These are phyloP conservation scores for Dactylonectria macrodidyma DNA, from an alignment of 2,329 filamentous ascomycete species.

Conservation along the genomic window DNA sequence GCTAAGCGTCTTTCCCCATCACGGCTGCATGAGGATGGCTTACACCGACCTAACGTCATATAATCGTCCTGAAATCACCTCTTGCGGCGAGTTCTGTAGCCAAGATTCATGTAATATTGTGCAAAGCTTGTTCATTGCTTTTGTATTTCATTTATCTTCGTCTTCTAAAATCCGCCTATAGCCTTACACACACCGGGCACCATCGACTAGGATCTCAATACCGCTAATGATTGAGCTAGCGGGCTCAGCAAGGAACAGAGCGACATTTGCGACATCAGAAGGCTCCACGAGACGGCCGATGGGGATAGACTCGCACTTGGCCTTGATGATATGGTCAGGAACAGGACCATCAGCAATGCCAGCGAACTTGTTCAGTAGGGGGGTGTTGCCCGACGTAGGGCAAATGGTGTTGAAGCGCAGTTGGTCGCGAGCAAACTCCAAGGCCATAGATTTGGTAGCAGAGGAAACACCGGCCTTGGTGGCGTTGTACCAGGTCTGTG, in stretches of 20 bases:
- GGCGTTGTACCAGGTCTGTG: constrained; percentile 35
- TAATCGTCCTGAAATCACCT: no score
- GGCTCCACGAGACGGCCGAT: constrained; percentile 39
- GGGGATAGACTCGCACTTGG: constrained; percentile 39
- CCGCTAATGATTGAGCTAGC: no score
- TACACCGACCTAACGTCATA: no score
- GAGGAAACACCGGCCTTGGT: constrained; percentile 34
- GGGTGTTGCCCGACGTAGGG: constrained; percentile 31
- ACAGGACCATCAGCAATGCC: constrained; percentile 37
- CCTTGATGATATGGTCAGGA: constrained; percentile 36
- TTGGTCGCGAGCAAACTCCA: constrained; percentile 33
- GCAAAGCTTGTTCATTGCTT: no score
- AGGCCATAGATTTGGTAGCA: constrained; percentile 33
- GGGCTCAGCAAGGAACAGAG: constrained; percentile 34
- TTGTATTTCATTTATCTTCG: no score
- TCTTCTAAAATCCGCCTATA: no score
- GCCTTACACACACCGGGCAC: no score
- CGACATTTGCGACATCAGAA: constrained; percentile 41
- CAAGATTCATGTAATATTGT: no score
- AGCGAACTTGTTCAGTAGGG: constrained; percentile 34
- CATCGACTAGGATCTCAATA: no score
- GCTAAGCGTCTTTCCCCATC: no score
- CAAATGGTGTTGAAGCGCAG: constrained; percentile 35
- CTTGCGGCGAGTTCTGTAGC: no score
- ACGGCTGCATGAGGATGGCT: no score